A percentile compares a stretch with the other conserved stretches of the same genome.
phyloP scores from a whole-genome alignment of 2,329 filamentous ascomycete species.

The Lecanoromycetidae sp. region DNA sequence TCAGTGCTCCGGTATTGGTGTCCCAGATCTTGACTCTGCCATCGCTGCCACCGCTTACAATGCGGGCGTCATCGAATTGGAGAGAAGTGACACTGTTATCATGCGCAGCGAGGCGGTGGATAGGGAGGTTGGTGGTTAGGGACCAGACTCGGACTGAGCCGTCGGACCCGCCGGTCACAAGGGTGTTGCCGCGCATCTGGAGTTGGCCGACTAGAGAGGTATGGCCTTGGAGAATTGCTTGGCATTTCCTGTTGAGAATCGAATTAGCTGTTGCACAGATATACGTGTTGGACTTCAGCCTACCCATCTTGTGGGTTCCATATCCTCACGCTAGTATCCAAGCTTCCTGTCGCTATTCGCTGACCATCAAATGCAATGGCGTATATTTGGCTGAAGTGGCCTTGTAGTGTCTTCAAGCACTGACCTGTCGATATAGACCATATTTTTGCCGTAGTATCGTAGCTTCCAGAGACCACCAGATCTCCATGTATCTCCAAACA shows the following conservation, averaged over 20 bases:
- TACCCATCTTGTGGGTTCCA: slow-evolving; percentile 88
- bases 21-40: slow-evolving; percentile 99
- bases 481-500: slow-evolving; percentile 95
- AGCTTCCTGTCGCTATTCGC: slow-evolving; percentile 83
- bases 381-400: slow-evolving; percentile 98
- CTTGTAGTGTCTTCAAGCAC: slow-evolving; percentile 77
- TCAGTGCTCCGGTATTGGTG: slow-evolving; percentile 76
- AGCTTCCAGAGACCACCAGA: slow-evolving; percentile 93
- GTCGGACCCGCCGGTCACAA: slow-evolving; percentile 92
- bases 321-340: slow-evolving; percentile 92
- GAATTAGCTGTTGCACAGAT: slow-evolving; percentile 3
- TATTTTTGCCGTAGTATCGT: slow-evolving; percentile 91
- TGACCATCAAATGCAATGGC: slow-evolving; percentile 94
- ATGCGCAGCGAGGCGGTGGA: slow-evolving; percentile 88
- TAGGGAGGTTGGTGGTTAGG: slow-evolving; percentile 74
- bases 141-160: slow-evolving; percentile 96
- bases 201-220: slow-evolving; percentile 93
- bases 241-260: slow-evolving; percentile 24
- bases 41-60: slow-evolving; percentile 91
- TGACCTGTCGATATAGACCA: slow-evolving; percentile 96
- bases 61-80: slow-evolving; percentile 90
- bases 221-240: slow-evolving; percentile 87
- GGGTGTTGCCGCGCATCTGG: slow-evolving; percentile 85
- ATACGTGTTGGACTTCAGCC: slow-evolving; percentile 26
- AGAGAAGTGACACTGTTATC: slow-evolving; percentile 97